A percentile compares a stretch with the other conserved stretches of the same genome.
phyloP scores from a whole-genome alignment of 257 asterid genomes.

The Gentiana dahurica region DNA sequence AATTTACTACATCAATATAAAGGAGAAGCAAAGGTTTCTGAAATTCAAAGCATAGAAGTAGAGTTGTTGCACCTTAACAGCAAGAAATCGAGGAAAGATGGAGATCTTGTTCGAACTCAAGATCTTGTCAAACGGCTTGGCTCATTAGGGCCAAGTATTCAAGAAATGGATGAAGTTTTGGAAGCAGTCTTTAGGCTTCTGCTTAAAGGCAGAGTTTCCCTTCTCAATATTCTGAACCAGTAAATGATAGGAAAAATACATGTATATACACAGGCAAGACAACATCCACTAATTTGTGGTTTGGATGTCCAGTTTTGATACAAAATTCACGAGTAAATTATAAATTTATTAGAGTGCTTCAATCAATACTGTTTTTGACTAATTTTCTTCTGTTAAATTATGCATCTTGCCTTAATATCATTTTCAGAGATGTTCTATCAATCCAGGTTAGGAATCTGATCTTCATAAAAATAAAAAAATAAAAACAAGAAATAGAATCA shows the following conservation, averaged over 20 bases:
- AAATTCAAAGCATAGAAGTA: neutral
- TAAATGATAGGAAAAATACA: neutral
- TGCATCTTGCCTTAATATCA: no score
- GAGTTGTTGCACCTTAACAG: constrained; percentile 1
- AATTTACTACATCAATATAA: constrained; percentile 11
- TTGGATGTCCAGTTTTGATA: no score
- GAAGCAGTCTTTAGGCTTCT: constrained; percentile 15
- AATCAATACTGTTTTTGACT: no score
- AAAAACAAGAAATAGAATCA: no score
- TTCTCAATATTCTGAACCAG: constrained; percentile 15
- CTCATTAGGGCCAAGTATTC: constrained; percentile 7
- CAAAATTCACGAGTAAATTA: no score
- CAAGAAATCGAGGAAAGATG: constrained; percentile 2
- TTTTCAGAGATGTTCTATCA: no score
- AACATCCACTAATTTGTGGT: no score
- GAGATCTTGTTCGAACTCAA: neutral
- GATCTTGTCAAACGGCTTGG: constrained; percentile 18
- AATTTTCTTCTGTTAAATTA: no score
- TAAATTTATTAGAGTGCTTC: no score
- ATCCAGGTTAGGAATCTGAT: no score
- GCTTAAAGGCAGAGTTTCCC: constrained; percentile 20
- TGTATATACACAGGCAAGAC: no score
- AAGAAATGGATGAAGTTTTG: constrained; percentile 15
- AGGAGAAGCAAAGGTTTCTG: neutral
- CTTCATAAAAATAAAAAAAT: no score